Evolutionary conservation across 495 filamentous ascomycete genomes (phyloP), one percentile per base, ranked within the genome.

Genomic region (Pyronema domesticum): DNA sequence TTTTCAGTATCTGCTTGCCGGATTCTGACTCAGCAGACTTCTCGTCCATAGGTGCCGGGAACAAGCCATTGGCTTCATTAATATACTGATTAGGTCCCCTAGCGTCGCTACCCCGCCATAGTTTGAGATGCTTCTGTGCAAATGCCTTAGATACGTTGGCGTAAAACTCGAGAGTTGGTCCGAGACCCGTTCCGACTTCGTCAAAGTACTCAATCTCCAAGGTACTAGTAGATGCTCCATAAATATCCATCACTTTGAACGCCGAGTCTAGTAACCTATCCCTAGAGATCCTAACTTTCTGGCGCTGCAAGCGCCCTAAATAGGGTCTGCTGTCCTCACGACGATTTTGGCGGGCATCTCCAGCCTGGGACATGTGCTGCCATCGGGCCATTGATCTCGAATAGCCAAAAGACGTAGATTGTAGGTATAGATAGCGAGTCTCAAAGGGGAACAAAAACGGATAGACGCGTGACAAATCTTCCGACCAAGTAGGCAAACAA

Each of bases 371-470:
- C 0, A 86, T 80, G 62, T 86, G 94, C 66, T 95, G 89, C 93
- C 93, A 99, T 65, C 89, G 77, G 56, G 82, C 83, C 93, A 99
- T 95, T 14, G 91, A 95, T 37, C 93, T 79, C 30, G 88, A 88
- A 74, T 99, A 99, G 15, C 93, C 93, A 62, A 96, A 99, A 0
- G 91, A 94, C 1, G 93, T 99, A 0, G 91, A 96, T 66, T 95
- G 93, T 4, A 99, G 72, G 76, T 96, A 99, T 19, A 99, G 71
- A 69, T 99, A 91, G 6, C 93, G 79, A 0, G 93, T 99, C 70
- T 99, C 93, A 63, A 99, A 99, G 6, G 93, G 93, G 66, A 99
- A 99, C n/a, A 96, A 71, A 74, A 99, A 99, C 3, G 93, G 89
- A 67, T 94, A 99, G 0, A 94, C 72, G 36, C 91, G 81, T 11